Conservation (phyloP, 768 basidiomycete species). For the Inosperma sp. region DNA sequence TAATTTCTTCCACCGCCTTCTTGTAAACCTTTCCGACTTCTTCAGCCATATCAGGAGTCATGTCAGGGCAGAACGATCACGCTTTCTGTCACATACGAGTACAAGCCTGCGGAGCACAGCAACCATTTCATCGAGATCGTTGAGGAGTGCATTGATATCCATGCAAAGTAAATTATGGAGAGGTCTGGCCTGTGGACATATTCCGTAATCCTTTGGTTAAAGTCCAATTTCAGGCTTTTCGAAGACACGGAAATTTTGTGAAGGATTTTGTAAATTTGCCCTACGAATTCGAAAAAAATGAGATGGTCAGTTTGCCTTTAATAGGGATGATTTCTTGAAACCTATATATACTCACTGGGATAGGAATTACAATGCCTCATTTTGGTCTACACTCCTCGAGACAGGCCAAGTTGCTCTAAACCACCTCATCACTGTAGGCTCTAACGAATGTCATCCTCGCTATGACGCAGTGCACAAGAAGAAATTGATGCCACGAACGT, state of each 20-base stretch:
- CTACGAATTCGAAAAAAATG: conserved; percentile 11
- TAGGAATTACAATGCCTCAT: conserved; percentile 36
- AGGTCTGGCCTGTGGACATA: conserved; percentile 37
- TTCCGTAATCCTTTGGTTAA: conserved; percentile 28
- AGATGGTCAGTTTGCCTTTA: conserved; percentile 15
- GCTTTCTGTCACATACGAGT: conserved; percentile 30
- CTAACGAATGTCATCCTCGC: conserved; percentile 21
- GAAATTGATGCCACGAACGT: conserved; percentile 25
- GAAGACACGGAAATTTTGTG: conserved; percentile 28
- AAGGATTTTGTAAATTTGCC: conserved; percentile 12
- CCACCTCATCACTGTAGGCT: conserved; percentile 11
- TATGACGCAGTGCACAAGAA: conserved; percentile 24
- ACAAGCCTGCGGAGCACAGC: conserved; percentile 25
- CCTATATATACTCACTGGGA: conserved; percentile 17
- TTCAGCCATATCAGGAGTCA: conserved; percentile 45
- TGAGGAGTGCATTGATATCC: conserved; percentile 24
- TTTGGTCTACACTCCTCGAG: conserved; percentile 54
- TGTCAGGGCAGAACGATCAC: not conserved
- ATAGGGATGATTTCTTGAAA: conserved; percentile 9
- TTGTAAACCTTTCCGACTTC: conserved; percentile 38
- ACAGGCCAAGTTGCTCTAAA: conserved; percentile 34
- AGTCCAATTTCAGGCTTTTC: conserved; percentile 34
- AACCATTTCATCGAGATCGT: conserved; percentile 33
- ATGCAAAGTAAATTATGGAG: conserved; percentile 24
- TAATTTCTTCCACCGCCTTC: conserved; percentile 38